Evolutionary conservation across 2,329 filamentous ascomycete genomes (phyloP), one percentile per base, ranked within the genome.

Genomic region (Coleophoma eucalyptorum): DNA sequence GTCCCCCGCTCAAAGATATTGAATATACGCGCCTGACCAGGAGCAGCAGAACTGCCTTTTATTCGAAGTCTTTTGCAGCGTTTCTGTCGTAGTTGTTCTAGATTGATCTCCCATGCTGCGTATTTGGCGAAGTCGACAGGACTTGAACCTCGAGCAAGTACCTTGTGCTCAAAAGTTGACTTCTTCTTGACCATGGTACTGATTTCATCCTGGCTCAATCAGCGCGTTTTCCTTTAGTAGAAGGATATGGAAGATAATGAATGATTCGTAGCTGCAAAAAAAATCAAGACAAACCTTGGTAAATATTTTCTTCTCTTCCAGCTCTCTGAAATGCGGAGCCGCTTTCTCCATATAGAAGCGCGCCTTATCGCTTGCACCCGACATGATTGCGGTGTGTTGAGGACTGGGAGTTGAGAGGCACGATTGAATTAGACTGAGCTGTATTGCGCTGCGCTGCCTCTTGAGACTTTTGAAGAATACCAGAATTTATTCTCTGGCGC

Each of bases 281-380:
- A 26, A 26, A 7, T 41, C 43, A 41, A 46, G 46, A 61, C 70
- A 33, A 69, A 89, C 89, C 74, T 87, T 85, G 54, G 80, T 83
- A 72, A 99, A 99, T 60, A 99, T 88, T 62, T 90, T 86, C 69
- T 96, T 97, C 58, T 89, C 83, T 70, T 96, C 89, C 69, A 90
- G 95, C 63, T 96, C 91, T 56, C 91, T 90, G 51, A 99, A 80
- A 69, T 97, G 92, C 15, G 92, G 90, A 41, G 97, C 89, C 2
- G 89, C 87, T 60, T 93, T 87, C 74, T 99, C 94, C 57, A 97
- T 81, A 70, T 89, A 97, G 72, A 93, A 97, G 52, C 93, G 89
- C 50, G 93, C 94, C 72, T 97, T 97, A 65, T 97, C 94, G 56
- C 89, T 87, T 52, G 94, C 86, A 40, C 84, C 87, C 1, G 91